A percentile compares a stretch with the other conserved stretches of the same genome.
phyloP scores from a whole-genome alignment of 78 protist genomes.

The Isochrysis galbana region DNA sequence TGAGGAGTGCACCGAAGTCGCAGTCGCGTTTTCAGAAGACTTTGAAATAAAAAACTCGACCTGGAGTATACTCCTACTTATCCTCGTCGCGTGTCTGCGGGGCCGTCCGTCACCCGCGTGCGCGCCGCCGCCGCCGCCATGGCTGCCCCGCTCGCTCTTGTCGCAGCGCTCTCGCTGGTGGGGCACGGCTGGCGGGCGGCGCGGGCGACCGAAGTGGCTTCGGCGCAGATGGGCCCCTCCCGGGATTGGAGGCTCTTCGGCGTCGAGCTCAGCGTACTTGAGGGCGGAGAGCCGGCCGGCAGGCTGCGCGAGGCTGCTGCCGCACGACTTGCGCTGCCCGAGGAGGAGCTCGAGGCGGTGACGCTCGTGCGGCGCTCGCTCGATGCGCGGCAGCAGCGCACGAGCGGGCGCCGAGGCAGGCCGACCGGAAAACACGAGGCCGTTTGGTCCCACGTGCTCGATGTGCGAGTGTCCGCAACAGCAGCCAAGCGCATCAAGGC shows the following conservation, averaged over 20 bases:
- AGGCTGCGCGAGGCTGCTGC: not conserved
- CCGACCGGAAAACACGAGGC: not conserved
- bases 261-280: not conserved
- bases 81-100: too few relatives aligned
- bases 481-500: not conserved
- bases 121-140: too few relatives aligned
- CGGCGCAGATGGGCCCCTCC: not conserved
- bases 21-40: too few relatives aligned
- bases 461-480: not conserved
- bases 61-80: too few relatives aligned
- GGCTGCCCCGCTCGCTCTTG: too few relatives aligned
- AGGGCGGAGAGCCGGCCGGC: not conserved
- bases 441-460: not conserved
- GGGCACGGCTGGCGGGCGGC: too few relatives aligned
- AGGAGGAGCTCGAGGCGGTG: constrained; percentile 16
- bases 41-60: too few relatives aligned
- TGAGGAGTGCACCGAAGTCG: too few relatives aligned
- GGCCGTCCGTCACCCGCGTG: too few relatives aligned
- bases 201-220: too few relatives aligned
- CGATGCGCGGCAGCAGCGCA: constrained; percentile 17
- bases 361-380: not conserved
- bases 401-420: not conserved
- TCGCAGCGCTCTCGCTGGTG: too few relatives aligned
- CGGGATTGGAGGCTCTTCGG: not conserved
- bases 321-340: not conserved